A percentile compares a stretch with the other conserved stretches of the same genome.
Conservation (phyloP, 2,329 filamentous ascomycete species). For the Penicillium italicum region DNA sequence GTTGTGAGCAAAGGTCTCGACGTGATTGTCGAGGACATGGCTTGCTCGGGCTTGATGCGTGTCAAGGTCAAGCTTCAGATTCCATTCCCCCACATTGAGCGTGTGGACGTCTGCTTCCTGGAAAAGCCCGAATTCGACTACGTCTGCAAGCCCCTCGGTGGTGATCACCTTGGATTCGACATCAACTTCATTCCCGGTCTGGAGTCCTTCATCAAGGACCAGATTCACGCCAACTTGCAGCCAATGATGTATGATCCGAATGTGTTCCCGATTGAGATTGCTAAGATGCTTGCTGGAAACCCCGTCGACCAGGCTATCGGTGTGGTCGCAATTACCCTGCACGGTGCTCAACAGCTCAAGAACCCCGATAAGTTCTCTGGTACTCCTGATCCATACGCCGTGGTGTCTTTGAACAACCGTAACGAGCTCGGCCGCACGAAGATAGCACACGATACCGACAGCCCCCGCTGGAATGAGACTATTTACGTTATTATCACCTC, state of each 20-base stretch:
- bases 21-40: conserved; percentile 97
- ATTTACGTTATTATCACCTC: conserved; percentile 93
- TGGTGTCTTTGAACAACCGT: conserved; percentile 79
- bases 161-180: conserved; percentile 92
- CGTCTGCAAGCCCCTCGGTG: conserved; percentile 94
- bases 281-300: conserved; percentile 94
- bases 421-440: conserved; percentile 83
- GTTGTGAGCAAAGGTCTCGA: conserved; percentile 96
- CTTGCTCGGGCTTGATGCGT: conserved; percentile 91
- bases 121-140: conserved; percentile 89
- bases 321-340: conserved; percentile 84
- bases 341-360: conserved; percentile 88
- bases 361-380: conserved; percentile 92
- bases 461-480: conserved; percentile 94
- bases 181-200: conserved; percentile 98
- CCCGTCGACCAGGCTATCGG: conserved; percentile 94
- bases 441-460: conserved; percentile 75
- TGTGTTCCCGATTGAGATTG: conserved; percentile 96
- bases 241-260: conserved; percentile 99
- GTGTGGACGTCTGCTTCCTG: conserved; percentile 90
- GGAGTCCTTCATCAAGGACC: conserved; percentile 88
- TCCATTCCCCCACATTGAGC: conserved; percentile 91
- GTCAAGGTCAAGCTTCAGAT: conserved; percentile 97
- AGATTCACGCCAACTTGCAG: conserved; percentile 87
- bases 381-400: conserved; percentile 84